Conservation (phyloP, 768 basidiomycete species). For the Termitomyces sp. region DNA sequence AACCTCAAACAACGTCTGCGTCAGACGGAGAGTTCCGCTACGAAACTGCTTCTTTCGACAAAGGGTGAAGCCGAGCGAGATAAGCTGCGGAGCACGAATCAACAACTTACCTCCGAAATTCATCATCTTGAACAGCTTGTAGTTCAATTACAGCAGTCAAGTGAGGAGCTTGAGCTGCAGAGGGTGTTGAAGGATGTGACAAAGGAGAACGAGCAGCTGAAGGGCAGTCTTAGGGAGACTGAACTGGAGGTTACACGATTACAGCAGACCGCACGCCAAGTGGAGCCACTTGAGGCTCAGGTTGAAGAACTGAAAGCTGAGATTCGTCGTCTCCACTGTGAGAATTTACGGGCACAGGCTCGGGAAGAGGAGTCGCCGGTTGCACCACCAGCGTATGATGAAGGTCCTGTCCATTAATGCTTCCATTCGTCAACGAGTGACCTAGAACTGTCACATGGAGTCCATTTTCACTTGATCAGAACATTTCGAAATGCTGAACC, state of each 20-base stretch:
- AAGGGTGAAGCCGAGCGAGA: constrained; percentile 24
- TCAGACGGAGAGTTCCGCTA: constrained; percentile 30
- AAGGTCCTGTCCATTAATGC: not conserved
- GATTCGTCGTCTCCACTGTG: constrained; percentile 8
- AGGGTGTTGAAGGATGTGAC: constrained; percentile 21
- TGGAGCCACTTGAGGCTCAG: constrained; percentile 7
- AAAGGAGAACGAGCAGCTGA: constrained; percentile 31
- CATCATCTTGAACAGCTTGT: constrained; percentile 27
- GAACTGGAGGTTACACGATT: constrained; percentile 1
- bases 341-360: constrained; percentile 2
- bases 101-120: constrained; percentile 22
- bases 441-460: not conserved
- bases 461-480: not conserved
- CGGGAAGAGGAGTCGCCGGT: constrained; percentile 4
- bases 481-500: not conserved
- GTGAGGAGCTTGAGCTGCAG: constrained; percentile 20
- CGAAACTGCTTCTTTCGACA: constrained; percentile 26
- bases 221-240: constrained; percentile 24
- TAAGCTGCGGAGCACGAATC: constrained; percentile 28
- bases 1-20: constrained; percentile 27
- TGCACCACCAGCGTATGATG: constrained; percentile 17
- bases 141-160: constrained; percentile 23
- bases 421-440: not conserved
- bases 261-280: constrained; percentile 1
- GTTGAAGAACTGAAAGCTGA: constrained; percentile 10